phyloP scores from a whole-genome alignment of 345 rosid genomes.

The Salix koriyanagi region DNA sequence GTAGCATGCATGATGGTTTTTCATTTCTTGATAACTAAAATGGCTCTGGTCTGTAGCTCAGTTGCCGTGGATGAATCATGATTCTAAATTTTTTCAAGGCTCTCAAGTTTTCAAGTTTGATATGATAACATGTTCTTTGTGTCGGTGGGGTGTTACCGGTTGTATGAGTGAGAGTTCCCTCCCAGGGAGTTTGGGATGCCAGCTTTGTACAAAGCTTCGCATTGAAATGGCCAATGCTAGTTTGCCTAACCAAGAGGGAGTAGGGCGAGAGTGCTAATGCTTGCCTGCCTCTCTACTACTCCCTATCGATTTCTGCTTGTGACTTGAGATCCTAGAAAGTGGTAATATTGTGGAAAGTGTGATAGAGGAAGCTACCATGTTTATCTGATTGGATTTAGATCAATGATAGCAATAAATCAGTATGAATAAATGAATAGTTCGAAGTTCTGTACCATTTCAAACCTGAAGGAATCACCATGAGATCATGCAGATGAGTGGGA shows the following conservation, averaged over 20 bases:
- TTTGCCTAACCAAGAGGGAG: too few species aligned
- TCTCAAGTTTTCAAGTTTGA: not conserved
- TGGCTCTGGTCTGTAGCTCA: not conserved
- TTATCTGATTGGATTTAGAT: not conserved
- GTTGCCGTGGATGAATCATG: not conserved
- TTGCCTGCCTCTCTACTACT: too few species aligned
- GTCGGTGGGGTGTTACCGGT: not conserved
- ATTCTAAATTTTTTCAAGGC: too few species aligned
- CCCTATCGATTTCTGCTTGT: too few species aligned
- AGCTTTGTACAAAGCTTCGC: not conserved
- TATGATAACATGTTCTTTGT: not conserved
- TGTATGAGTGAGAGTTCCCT: not conserved
- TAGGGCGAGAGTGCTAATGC: too few species aligned
- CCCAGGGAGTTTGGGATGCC: not conserved
- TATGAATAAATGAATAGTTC: not conserved
- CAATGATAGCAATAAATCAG: not conserved
- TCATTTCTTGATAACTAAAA: not conserved
- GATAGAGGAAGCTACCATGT: not conserved
- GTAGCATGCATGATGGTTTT: not conserved
- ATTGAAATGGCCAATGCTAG: not conserved
- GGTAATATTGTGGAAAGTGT: too few species aligned
- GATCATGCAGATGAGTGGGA: not conserved
- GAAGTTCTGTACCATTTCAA: not conserved
- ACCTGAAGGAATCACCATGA: not conserved
- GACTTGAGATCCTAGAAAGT: too few species aligned